Conservation (phyloP, 1,284 basidiomycete genomes). For the Austropuccinia psidii region DNA sequence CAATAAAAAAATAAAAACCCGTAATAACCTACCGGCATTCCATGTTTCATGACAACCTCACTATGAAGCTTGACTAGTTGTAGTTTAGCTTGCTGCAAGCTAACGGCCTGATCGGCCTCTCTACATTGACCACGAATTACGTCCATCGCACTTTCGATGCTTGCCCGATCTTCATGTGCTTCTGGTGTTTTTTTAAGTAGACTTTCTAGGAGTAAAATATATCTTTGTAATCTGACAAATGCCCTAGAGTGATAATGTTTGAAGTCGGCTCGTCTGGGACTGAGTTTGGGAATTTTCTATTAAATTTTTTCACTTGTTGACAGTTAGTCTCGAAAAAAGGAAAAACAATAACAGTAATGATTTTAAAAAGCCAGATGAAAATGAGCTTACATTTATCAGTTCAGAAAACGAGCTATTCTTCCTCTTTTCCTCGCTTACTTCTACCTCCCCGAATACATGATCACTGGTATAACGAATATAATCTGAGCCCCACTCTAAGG, state of each 20-base stretch:
- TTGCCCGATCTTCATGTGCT: slow-evolving; percentile 67
- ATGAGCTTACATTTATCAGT: slow-evolving; percentile 68
- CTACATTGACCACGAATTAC: slow-evolving; percentile 67
- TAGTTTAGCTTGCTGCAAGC: slow-evolving; percentile 28
- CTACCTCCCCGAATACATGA: slow-evolving; percentile 73
- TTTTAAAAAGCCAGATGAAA: background rate
- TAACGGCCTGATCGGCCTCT: slow-evolving; percentile 26
- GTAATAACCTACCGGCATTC: slow-evolving; percentile 22
- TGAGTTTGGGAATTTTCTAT: slow-evolving; percentile 28
- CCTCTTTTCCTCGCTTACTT: slow-evolving; percentile 74
- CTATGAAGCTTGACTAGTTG: slow-evolving; percentile 6
- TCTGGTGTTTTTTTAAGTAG: slow-evolving; percentile 70
- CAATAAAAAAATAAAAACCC: background rate
- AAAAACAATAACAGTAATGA: background rate
- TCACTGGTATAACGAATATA: slow-evolving; percentile 82
- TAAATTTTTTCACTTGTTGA: background rate
- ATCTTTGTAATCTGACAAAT: slow-evolving; percentile 78
- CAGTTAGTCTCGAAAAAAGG: background rate
- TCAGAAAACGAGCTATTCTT: slow-evolving; percentile 70
- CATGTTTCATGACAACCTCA: slow-evolving; percentile 20
- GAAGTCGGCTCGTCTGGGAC: slow-evolving; percentile 68
- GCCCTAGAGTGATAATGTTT: slow-evolving; percentile 79
- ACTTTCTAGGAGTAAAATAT: slow-evolving; percentile 76
- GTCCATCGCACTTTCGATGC: slow-evolving; percentile 73
- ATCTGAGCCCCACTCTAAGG: slow-evolving; percentile 73